Evolutionary conservation across 805 yeast species (phyloP), one percentile per base, ranked within the genome.

Genomic region (Blastobotrys attinorum): DNA sequence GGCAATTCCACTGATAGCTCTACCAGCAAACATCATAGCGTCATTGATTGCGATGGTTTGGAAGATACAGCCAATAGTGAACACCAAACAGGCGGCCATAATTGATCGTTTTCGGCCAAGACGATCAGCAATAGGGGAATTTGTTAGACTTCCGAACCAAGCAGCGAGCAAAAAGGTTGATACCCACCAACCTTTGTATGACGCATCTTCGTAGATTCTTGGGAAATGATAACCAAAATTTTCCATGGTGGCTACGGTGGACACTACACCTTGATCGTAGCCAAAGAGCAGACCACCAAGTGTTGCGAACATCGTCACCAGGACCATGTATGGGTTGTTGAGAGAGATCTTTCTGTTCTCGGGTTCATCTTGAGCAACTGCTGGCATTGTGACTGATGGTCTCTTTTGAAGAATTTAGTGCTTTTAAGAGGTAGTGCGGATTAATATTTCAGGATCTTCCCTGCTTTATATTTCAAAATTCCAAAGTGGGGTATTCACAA

Each of bases 221-320:
- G 16, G 32, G 50, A 85, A 76, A 38, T 73, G 67, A 1, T 62
- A 47, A 31, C 70, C 68, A 33, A 87, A 87, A 57, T 75, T 83
- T 11, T 64, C 53, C 95, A 88, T 84, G 49, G 85, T 90, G 43
- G 82, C 58, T 3, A 87, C 65, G 48, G 84, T 86, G 59, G 86
- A 85, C 72, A 53, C 45, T 27, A 51, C 53, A 18, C 56, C 56
- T 43, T 51, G 55, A 39, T 53, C 54, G 31, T 53, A 53, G 37
- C 56, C 56, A 36, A 51, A 53, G 49, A 53, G 46, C 23, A 53
- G 35, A 40, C 56, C 48, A 25, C 55, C 56, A 3, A 51, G 35
- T n/a, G 56, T 47, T 10, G 56, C 56, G 27, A 44, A 44, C 29
- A n/a, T 20, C 3, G 39, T 11, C 16, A 37, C 39, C n/a, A 23